Percentiles rank a stretch among this genome's conserved stretches.
phyloP scores from a whole-genome alignment of 73 alveolate species.

The Tetrahymena thermophila region DNA sequence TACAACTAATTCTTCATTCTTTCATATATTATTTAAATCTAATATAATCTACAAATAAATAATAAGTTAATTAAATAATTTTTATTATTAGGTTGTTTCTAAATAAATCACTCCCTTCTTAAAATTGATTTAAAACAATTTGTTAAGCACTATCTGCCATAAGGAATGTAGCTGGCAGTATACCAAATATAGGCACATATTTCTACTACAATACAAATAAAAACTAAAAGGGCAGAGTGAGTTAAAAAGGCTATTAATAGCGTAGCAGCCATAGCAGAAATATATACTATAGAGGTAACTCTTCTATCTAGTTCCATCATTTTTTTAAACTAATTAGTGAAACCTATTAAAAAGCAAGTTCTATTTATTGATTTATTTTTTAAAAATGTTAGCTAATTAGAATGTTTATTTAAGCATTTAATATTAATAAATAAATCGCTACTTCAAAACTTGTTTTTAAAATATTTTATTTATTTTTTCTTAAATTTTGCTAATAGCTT shows the following conservation, averaged over 20 bases:
- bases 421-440: no score
- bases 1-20: no score
- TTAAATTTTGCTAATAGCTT: neutral
- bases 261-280: conserved; percentile 56
- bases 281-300: conserved; percentile 55
- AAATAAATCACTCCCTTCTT: neutral
- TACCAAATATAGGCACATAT: conserved; percentile 73
- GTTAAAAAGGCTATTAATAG: conserved; percentile 55
- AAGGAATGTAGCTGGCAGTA: conserved; percentile 74
- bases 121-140: conserved; percentile 49
- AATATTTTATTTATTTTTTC: no score
- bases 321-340: conserved; percentile 60
- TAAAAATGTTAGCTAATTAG: neutral
- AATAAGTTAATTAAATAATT: neutral
- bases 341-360: conserved; percentile 72
- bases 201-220: conserved; percentile 55
- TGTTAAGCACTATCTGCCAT: conserved; percentile 67
- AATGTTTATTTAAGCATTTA: no score
- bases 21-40: no score
- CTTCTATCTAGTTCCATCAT: conserved; percentile 72
- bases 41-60: neutral
- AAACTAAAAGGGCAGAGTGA: conserved; percentile 50
- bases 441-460: neutral
- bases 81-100: neutral
- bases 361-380: neutral